Evolutionary conservation across 768 basidiomycete genomes (phyloP).

Genomic region (button mushroom (Agaricus bisporus)): DNA sequence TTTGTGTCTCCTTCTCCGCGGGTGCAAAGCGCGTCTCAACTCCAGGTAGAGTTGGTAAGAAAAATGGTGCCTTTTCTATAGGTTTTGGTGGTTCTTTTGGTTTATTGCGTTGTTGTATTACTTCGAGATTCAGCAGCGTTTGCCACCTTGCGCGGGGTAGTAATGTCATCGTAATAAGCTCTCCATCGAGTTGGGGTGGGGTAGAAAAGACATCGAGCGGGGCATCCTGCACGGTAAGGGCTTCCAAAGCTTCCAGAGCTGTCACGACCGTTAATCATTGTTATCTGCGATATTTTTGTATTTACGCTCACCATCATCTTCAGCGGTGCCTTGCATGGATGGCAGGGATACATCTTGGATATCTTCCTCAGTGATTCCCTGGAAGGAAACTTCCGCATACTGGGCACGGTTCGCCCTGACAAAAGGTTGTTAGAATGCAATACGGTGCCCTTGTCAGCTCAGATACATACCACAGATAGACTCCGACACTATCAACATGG

Average conservation of each 20-base stretch:
- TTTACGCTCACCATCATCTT: constrained; percentile 63
- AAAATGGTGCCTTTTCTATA: constrained; percentile 95
- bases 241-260: constrained; percentile 73
- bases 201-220: constrained; percentile 70
- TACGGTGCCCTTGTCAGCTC: not conserved
- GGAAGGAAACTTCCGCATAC: constrained; percentile 79
- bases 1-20: constrained; percentile 30
- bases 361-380: constrained; percentile 72
- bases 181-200: constrained; percentile 83
- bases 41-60: constrained; percentile 88
- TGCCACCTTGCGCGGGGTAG: constrained; percentile 94
- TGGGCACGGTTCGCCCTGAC: constrained; percentile 93
- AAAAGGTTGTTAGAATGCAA: constrained; percentile 3
- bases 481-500: constrained; percentile 90
- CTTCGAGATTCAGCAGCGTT: constrained; percentile 91
- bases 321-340: constrained; percentile 73
- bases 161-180: constrained; percentile 88
- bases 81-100: constrained; percentile 94
- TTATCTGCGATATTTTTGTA: not conserved
- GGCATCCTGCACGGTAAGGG: constrained; percentile 54
- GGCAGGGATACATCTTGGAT: constrained; percentile 68
- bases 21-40: constrained; percentile 79
- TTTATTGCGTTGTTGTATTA: constrained; percentile 94
- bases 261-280: not conserved
- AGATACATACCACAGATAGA: constrained; percentile 78